These are phyloP conservation scores for Wickerhamomyces queroliae DNA, from an alignment of 805 yeast species.

Conservation along the genomic window DNA sequence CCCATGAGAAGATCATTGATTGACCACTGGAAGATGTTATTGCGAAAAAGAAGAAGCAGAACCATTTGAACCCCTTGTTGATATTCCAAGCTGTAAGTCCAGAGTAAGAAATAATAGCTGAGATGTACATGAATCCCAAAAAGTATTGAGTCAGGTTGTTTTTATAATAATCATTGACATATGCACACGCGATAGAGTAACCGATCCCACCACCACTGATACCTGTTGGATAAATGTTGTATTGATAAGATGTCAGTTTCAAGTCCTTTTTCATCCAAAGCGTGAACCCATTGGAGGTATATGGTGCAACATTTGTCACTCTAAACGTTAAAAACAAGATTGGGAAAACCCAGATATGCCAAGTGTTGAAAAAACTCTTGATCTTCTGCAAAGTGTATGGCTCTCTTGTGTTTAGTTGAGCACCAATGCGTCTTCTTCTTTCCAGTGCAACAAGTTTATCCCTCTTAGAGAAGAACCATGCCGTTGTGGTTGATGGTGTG, in stretches of 20 bases:
- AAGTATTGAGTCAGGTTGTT: neutral
- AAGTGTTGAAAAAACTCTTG: slow-evolving; percentile 33
- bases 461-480: no score
- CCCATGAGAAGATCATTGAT: slow-evolving; percentile 1
- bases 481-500: no score
- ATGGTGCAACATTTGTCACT: slow-evolving; percentile 16
- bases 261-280: slow-evolving; percentile 36
- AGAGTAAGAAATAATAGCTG: neutral
- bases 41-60: slow-evolving; percentile 1
- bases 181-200: slow-evolving; percentile 27
- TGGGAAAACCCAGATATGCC: slow-evolving; percentile 42
- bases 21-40: neutral
- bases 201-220: slow-evolving; percentile 30
- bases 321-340: slow-evolving; percentile 2
- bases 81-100: neutral
- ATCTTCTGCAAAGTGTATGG: slow-evolving; percentile 33
- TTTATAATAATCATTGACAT: slow-evolving; percentile 28
- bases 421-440: slow-evolving; percentile 33
- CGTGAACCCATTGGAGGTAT: slow-evolving; percentile 34
- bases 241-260: slow-evolving; percentile 23
- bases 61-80: neutral
- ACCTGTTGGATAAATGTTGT: slow-evolving; percentile 34
- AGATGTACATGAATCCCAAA: neutral
- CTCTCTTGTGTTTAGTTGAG: slow-evolving; percentile 33
- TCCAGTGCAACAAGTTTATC: slow-evolving; percentile 39